Base-by-base conservation (phyloP, 495 filamentous ascomycete genomes). In the Elasticomyces elasticus region DNA sequence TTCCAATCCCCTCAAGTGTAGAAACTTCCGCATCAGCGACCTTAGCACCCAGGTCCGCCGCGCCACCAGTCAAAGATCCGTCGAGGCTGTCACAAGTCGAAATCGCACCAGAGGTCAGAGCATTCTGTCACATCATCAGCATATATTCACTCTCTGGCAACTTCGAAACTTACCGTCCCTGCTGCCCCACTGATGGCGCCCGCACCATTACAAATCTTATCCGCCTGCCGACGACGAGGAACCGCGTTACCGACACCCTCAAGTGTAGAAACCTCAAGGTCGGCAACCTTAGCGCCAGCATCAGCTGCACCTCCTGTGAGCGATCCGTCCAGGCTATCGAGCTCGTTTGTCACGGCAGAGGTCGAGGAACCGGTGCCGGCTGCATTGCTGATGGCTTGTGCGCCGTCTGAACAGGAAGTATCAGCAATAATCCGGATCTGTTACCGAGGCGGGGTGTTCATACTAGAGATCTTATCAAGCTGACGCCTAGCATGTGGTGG, bases 191-290 rank as follows among this genome's bases (percentile, higher is more conserved):
- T 20, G 22, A 56, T 17, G 22, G 50, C 22, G 1, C 5, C 2
- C 19, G 47, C 46, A 9, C 54, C 48, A 12, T 52, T 45, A 35
- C 52, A 25, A 23, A 56, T 52, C 54, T 56, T 56, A 49, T 56
- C 40, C 12, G 54, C 20, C 35, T 56, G 54, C 2, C 54, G 54
- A 9, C 48, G 20, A 26, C 17, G 38, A 10, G 49, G 49, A 12
- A 52, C 49, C 2, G 49, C 49, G 11, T n/a, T 44, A 22, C 52
- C 52, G 12, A 43, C 52, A 28, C 22, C 22, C 28, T 55, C 52
- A 4, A 55, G 24, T 2, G 52, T 55, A 11, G 5, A 10, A 7
- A 20, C 43, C 22, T 55, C 52, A n/a, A 22, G 5, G 22, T 15
- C 26, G 26, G 13, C 44, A 19, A 49, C 27, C 5, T 3, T 6